Conservation (phyloP, 257 asterid genomes). For the Anisodus acutangulus region DNA sequence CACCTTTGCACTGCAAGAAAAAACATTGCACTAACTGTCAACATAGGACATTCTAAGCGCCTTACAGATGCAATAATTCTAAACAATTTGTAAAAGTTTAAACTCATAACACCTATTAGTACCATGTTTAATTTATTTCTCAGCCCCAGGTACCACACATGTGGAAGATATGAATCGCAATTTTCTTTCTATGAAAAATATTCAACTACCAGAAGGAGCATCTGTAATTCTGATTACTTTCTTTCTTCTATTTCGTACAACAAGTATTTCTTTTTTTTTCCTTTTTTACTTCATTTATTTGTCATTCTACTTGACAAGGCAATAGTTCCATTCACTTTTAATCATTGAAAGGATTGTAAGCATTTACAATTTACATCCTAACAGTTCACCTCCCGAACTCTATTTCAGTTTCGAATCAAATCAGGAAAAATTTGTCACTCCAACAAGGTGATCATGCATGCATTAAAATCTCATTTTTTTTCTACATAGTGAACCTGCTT, state of each 20-base stretch:
- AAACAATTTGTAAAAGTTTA: not conserved
- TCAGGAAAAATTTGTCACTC: not conserved
- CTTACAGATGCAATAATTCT: not conserved
- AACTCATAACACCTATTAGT: constrained; percentile 1
- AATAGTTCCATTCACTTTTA: constrained; percentile 10
- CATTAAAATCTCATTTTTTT: constrained; percentile 19
- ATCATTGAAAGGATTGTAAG: not conserved
- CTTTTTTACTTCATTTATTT: not conserved
- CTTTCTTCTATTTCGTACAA: not conserved
- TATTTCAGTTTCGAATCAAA: not conserved
- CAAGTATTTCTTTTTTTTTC: not conserved
- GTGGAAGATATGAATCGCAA: constrained; percentile 4
- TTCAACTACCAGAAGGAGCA: not conserved
- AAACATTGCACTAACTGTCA: constrained; percentile 28
- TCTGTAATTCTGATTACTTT: not conserved
- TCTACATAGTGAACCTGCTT: not conserved
- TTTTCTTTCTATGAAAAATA: not conserved
- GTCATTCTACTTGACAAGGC: constrained; percentile 16
- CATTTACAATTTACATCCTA: not conserved
- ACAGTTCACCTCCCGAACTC: not conserved
- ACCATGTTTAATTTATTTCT: constrained; percentile 2
- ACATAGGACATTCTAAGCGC: not conserved
- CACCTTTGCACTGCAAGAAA: constrained; percentile 81
- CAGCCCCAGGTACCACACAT: not conserved
- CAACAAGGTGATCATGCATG: constrained; percentile 3